Percentiles rank a stretch among this genome's conserved stretches.
Evolutionary conservation across 1,139 yeast species (phyloP).

Genomic region (Blastobotrys arbuscula): DNA sequence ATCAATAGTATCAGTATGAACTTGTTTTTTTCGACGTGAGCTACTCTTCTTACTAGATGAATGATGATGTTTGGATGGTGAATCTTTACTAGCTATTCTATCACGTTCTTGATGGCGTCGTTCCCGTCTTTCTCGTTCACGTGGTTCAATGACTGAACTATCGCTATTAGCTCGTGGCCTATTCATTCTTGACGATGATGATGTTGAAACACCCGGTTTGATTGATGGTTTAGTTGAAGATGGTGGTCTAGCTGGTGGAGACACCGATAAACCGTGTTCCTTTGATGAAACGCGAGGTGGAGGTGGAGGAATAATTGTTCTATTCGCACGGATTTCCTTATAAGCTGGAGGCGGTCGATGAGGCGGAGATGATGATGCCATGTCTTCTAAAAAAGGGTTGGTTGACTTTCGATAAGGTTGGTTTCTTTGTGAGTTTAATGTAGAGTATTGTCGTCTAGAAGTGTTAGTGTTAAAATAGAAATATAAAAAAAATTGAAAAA

Average conservation of each 20-base stretch:
- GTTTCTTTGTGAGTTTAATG: constrained; percentile 12
- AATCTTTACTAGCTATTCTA: constrained; percentile 11
- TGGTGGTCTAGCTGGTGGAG: constrained; percentile 16
- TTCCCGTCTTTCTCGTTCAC: constrained; percentile 20
- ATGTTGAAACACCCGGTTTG: constrained; percentile 1
- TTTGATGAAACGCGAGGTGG: constrained; percentile 5
- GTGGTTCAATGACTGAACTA: constrained; percentile 25
- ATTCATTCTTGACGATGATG: background rate
- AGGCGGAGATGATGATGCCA: constrained; percentile 9
- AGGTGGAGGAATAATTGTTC: constrained; percentile 3
- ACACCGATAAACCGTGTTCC: background rate
- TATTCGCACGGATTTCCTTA: constrained; percentile 5
- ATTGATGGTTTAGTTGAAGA: constrained; percentile 21
- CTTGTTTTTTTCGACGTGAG: constrained; percentile 34
- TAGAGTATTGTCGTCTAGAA: constrained; percentile 18
- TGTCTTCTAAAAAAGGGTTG: constrained; percentile 32
- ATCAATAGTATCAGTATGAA: constrained; percentile 73
- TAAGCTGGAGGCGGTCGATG: constrained; percentile 15
- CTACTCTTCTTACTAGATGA: constrained; percentile 9
- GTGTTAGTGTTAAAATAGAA: background rate
- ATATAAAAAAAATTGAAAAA: background rate
- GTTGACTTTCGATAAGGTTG: constrained; percentile 22
- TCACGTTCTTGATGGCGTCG: constrained; percentile 15
- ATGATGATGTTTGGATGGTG: constrained; percentile 3
- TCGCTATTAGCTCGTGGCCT: constrained; percentile 26